A percentile compares a stretch with the other conserved stretches of the same genome.
phyloP scores from a whole-genome alignment of 192 early-diverging fungal species.

The Coemansia sp. region DNA sequence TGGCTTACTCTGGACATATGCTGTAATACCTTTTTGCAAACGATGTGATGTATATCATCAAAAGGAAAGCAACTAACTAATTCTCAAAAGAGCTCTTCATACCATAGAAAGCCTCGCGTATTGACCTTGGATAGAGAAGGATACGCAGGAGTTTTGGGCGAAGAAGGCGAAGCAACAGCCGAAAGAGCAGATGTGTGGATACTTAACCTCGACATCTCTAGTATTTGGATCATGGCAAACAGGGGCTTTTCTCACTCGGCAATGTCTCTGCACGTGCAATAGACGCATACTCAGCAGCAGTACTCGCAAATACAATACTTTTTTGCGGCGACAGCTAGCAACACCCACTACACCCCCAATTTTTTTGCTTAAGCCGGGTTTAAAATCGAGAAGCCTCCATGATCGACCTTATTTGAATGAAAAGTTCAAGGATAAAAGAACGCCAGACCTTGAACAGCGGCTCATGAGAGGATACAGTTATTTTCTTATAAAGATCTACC shows the following conservation, averaged over 20 bases:
- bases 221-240: not conserved
- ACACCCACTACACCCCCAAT: not conserved
- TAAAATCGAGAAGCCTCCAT: not conserved
- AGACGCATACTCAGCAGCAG: not conserved
- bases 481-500: constrained; percentile 42
- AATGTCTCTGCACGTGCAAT: not conserved
- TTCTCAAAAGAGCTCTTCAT: not conserved
- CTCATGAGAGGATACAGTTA: constrained; percentile 31
- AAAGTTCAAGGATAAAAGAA: not conserved
- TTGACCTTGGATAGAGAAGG: not conserved
- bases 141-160: not conserved
- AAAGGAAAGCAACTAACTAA: not conserved
- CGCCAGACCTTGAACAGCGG: constrained; percentile 18
- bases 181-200: not conserved
- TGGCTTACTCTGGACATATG: too few species aligned
- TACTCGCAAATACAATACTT: too few species aligned
- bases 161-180: not conserved
- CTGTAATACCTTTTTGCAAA: too few species aligned
- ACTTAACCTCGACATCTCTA: not conserved
- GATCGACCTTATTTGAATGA: not conserved
- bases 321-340: not conserved
- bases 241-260: not conserved
- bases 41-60: not conserved
- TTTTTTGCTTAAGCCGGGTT: not conserved
- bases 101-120: not conserved